Percentiles rank a stretch among this genome's conserved stretches.
phyloP scores from a whole-genome alignment of 305 asterid genomes.

The Nicotiana rustica region DNA sequence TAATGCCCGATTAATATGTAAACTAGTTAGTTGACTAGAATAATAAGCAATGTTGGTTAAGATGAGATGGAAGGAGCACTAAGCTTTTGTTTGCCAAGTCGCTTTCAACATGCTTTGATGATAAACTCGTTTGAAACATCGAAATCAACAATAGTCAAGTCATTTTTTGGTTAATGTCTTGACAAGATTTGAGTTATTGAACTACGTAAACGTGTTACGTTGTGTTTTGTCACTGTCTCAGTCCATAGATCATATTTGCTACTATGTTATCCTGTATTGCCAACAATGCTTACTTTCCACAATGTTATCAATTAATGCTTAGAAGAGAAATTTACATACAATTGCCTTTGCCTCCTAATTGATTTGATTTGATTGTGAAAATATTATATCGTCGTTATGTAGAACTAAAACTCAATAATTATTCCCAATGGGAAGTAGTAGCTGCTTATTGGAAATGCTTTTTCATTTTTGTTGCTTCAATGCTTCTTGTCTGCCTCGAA shows the following conservation, averaged over 20 bases:
- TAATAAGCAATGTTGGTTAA: not conserved
- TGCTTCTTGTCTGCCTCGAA: conserved; percentile 30
- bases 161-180: not conserved
- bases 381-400: not conserved
- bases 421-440: not conserved
- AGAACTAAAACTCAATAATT: not conserved
- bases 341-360: not conserved
- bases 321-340: not conserved
- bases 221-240: not conserved
- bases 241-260: not conserved
- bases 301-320: not conserved
- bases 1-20: not conserved
- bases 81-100: conserved; percentile 13
- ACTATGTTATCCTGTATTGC: not conserved
- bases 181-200: not conserved
- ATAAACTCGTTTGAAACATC: not conserved
- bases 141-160: not conserved
- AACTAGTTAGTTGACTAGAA: not conserved
- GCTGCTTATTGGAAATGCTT: not conserved
- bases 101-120: not conserved
- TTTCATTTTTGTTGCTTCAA: not conserved
- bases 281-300: not conserved
- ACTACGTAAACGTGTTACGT: not conserved
- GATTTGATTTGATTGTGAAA: not conserved
- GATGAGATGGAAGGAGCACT: conserved; percentile 26